Conservation (phyloP, 768 basidiomycete species). For the Lactifluus rugatus region DNA sequence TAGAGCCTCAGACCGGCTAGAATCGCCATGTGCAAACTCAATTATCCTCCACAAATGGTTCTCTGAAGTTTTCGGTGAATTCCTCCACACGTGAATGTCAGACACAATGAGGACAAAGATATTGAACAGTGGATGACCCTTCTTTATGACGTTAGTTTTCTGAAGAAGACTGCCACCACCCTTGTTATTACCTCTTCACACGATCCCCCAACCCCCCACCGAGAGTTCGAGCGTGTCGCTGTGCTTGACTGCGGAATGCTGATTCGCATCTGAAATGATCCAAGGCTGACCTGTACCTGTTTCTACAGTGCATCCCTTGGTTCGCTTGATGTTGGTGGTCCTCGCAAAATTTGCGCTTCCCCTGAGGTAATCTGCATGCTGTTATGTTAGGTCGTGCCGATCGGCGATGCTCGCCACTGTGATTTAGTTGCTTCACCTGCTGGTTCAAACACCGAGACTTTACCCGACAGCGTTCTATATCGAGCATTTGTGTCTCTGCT, state of each 20-base stretch:
- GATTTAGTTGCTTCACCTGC: background rate
- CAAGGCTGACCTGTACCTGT: background rate
- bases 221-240: background rate
- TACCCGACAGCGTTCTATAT: background rate
- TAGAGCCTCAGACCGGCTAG: background rate
- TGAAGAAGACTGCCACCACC: background rate
- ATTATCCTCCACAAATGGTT: background rate
- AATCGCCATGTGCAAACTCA: background rate
- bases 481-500: background rate
- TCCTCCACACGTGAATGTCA: background rate
- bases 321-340: background rate
- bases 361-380: background rate
- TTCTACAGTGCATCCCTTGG: background rate
- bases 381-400: background rate
- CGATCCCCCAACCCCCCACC: background rate
- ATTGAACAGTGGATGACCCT: background rate
- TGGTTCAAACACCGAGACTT: background rate
- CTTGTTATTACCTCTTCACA: background rate
- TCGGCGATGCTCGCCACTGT: constrained; percentile 1
- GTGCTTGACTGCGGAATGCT: background rate
- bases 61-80: background rate
- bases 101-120: background rate
- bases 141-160: background rate
- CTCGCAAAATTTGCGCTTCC: background rate
- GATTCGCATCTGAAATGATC: background rate